A percentile compares a stretch with the other conserved stretches of the same genome.
Conservation (phyloP, 352 stramenopile genomes). For the Phytophthora rubi region DNA sequence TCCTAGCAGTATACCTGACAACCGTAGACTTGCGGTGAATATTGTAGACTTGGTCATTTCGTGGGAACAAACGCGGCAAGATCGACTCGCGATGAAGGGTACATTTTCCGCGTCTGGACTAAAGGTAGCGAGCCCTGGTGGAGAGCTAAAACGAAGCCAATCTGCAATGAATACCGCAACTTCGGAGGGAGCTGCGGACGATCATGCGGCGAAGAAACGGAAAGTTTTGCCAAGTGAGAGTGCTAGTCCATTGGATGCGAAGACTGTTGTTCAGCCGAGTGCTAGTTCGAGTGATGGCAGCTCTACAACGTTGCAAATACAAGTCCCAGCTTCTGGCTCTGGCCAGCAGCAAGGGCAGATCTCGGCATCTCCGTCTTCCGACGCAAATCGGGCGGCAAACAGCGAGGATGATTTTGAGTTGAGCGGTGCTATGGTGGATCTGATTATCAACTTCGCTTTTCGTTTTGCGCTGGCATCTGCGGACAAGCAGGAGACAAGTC, state of each 20-base stretch:
- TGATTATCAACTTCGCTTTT: constrained; percentile 94
- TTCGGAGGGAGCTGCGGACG: constrained; percentile 16
- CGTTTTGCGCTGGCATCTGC: constrained; percentile 88
- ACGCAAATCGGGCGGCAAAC: constrained; percentile 34
- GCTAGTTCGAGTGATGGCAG: constrained; percentile 5
- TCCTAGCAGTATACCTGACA: constrained; percentile 93
- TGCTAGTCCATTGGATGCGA: constrained; percentile 19
- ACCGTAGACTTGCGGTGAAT: constrained; percentile 92
- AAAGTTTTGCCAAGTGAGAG: constrained; percentile 45
- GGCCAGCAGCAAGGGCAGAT: constrained; percentile 27
- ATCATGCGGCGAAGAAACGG: constrained; percentile 51
- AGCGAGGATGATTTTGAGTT: constrained; percentile 90
- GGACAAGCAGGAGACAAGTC: constrained; percentile 89
- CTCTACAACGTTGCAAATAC: constrained; percentile 20
- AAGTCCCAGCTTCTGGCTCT: constrained; percentile 7
- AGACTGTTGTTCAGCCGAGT: constrained; percentile 26
- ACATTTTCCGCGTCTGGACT: constrained; percentile 5
- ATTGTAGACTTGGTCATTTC: constrained; percentile 96
- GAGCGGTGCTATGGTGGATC: constrained; percentile 87
- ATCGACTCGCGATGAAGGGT: constrained; percentile 52
- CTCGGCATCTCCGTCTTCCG: constrained; percentile 25
- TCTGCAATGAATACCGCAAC: constrained; percentile 25
- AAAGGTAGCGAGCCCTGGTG: constrained; percentile 24
- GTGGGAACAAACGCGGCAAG: constrained; percentile 93
- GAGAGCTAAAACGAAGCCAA: constrained; percentile 49